phyloP scores from a whole-genome alignment of 1,284 basidiomycete species.

The Ustilago nuda region DNA sequence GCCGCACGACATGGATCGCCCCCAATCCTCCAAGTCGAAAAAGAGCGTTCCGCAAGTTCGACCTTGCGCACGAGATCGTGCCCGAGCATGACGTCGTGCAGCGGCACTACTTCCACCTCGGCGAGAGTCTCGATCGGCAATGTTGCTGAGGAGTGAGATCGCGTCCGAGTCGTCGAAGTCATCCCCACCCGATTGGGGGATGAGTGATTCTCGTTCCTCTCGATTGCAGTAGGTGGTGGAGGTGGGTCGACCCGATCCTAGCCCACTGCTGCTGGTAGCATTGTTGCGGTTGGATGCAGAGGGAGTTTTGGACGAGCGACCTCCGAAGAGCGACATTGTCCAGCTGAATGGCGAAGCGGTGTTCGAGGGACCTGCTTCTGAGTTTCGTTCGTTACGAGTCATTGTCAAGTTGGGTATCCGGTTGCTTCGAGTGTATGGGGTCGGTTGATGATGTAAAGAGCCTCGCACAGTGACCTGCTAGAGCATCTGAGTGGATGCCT shows the following conservation, averaged over 20 bases:
- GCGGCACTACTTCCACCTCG: conserved; percentile 22
- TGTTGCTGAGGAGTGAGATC: conserved; percentile 60
- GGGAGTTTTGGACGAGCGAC: conserved; percentile 13
- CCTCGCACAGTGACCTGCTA: not conserved
- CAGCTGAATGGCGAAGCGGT: conserved; percentile 20
- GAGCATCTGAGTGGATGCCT: not conserved
- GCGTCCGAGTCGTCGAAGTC: conserved; percentile 61
- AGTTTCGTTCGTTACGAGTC: conserved; percentile 7
- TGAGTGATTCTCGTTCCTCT: conserved; percentile 32
- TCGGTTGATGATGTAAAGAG: not conserved
- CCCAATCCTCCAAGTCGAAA: conserved; percentile 31
- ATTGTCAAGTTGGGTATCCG: not conserved
- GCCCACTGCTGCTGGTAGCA: not conserved
- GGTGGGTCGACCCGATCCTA: conserved; percentile 30
- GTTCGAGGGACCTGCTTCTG: conserved; percentile 23
- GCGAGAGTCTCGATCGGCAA: conserved; percentile 53
- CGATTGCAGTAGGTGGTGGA: conserved; percentile 10
- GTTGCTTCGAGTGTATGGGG: not conserved
- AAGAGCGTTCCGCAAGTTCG: conserved; percentile 29
- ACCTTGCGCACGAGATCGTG: conserved; percentile 27
- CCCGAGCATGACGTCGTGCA: conserved; percentile 34
- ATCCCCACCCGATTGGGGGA: conserved; percentile 23
- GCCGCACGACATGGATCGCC: conserved; percentile 27
- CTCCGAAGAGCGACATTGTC: conserved; percentile 38
- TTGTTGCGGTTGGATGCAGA: not conserved